phyloP scores from a whole-genome alignment of 2,329 filamentous ascomycete genomes.

The Cordyceps fumosorosea region DNA sequence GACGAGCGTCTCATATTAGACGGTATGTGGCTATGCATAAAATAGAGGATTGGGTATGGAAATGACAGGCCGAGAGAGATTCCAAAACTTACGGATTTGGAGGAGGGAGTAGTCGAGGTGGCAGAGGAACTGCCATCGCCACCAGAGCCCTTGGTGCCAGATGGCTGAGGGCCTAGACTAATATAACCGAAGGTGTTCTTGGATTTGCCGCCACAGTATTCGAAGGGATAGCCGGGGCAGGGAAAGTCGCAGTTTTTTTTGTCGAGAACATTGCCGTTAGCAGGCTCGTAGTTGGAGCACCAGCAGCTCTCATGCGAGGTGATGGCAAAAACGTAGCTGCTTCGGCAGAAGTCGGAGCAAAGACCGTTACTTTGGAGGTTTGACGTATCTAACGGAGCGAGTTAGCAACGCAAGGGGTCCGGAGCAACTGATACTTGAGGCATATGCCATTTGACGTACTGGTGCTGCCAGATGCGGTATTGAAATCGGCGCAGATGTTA shows the following conservation, averaged over 20 bases:
- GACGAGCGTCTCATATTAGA: conserved; percentile 5
- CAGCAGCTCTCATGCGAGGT: conserved; percentile 61
- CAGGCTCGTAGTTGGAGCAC: conserved; percentile 66
- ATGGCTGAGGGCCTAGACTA: conserved; percentile 42
- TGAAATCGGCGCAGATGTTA: conserved; percentile 31
- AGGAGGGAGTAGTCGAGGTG: conserved; percentile 9
- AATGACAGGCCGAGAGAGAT: not conserved
- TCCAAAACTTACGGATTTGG: conserved; percentile 3
- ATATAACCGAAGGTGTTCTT: conserved; percentile 58
- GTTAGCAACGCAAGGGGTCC: conserved; percentile 2
- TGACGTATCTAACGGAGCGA: not conserved
- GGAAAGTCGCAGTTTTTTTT: conserved; percentile 43
- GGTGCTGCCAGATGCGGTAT: conserved; percentile 26
- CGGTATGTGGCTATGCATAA: not conserved
- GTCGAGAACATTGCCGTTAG: conserved; percentile 32
- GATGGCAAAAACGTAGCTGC: conserved; percentile 59
- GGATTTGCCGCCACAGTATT: conserved; percentile 56
- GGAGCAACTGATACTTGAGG: not conserved
- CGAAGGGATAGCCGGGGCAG: conserved; percentile 63
- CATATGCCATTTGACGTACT: conserved; percentile 23
- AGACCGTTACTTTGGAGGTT: conserved; percentile 45
- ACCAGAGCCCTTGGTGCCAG: conserved; percentile 43
- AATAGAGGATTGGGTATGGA: not conserved
- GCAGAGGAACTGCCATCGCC: conserved; percentile 3
- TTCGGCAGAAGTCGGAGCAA: conserved; percentile 54